Evolutionary conservation across 441 rosid species (phyloP).

Genomic region (Biscutella auriculata): DNA sequence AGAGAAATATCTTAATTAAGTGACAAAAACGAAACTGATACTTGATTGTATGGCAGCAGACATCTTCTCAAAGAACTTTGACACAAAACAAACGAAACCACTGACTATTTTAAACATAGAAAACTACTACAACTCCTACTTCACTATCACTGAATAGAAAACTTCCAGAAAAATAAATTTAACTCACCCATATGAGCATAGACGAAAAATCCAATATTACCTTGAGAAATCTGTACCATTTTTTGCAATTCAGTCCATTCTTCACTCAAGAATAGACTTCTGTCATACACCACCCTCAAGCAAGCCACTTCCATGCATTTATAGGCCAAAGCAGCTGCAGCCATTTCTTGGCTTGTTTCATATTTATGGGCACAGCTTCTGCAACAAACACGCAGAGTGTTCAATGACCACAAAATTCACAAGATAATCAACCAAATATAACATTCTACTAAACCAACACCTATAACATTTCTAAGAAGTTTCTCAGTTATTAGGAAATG

Average conservation of each 20-base stretch:
- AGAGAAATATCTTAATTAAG: neutral
- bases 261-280: slow-evolving; percentile 28
- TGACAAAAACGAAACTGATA: neutral
- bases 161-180: neutral
- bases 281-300: slow-evolving; percentile 53
- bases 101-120: neutral
- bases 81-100: neutral
- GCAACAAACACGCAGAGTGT: slow-evolving; percentile 16
- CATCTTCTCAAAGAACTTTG: neutral
- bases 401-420: slow-evolving; percentile 2
- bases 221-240: slow-evolving; percentile 41
- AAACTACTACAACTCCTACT: neutral
- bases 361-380: slow-evolving; percentile 68
- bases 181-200: slow-evolving; percentile 1
- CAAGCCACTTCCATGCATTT: slow-evolving; percentile 84
- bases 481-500: neutral
- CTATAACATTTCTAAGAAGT: neutral
- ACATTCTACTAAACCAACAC: neutral
- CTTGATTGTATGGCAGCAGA: neutral
- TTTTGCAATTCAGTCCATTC: slow-evolving; percentile 56
- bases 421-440: neutral
- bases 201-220: slow-evolving; percentile 27
- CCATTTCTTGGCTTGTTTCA: slow-evolving; percentile 58
- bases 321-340: slow-evolving; percentile 77
- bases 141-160: neutral